These are phyloP conservation scores for Mycocentrospora acerina DNA, from an alignment of 2,329 filamentous ascomycete genomes.

Conservation along the genomic window DNA sequence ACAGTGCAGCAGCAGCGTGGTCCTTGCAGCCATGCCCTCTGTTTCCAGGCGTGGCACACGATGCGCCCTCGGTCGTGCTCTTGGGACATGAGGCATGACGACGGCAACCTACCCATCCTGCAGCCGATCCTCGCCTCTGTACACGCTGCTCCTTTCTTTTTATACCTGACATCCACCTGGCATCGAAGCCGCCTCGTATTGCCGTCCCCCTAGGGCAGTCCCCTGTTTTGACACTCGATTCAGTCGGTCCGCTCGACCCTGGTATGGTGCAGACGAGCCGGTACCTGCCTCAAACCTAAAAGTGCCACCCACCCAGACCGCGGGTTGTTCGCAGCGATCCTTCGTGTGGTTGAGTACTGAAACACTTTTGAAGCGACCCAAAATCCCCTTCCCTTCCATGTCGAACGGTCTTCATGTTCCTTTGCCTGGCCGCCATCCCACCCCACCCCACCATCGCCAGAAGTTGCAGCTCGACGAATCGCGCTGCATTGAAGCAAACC, in stretches of 20 bases:
- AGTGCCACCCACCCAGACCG: constrained; percentile 27
- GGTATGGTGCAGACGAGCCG: constrained; percentile 24
- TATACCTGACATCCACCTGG: constrained; percentile 9
- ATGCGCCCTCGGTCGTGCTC: too few species aligned
- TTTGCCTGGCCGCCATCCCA: constrained; percentile 32
- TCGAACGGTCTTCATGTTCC: constrained; percentile 37
- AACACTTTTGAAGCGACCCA: constrained; percentile 44
- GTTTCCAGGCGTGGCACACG: too few species aligned
- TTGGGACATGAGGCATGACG: constrained; percentile 18
- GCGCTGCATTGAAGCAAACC: constrained; percentile 30
- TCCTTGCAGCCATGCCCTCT: constrained; percentile 19
- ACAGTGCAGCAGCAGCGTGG: constrained; percentile 17
- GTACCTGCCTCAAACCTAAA: constrained; percentile 30
- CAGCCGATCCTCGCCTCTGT: constrained; percentile 8
- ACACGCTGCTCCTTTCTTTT: constrained; percentile 11
- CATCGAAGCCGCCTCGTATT: constrained; percentile 12
- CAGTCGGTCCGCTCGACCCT: constrained; percentile 23
- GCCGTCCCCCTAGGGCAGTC: constrained; percentile 10
- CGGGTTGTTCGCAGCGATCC: constrained; percentile 23
- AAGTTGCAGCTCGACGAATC: constrained; percentile 13
- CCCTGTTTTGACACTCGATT: constrained; percentile 23
- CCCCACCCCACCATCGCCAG: constrained; percentile 21
- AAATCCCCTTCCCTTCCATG: constrained; percentile 38
- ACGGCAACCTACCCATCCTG: constrained; percentile 12
- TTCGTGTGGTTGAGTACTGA: constrained; percentile 39